Evolutionary conservation across 2,329 filamentous ascomycete genomes (phyloP).

Genomic region (Venturia nashicola): DNA sequence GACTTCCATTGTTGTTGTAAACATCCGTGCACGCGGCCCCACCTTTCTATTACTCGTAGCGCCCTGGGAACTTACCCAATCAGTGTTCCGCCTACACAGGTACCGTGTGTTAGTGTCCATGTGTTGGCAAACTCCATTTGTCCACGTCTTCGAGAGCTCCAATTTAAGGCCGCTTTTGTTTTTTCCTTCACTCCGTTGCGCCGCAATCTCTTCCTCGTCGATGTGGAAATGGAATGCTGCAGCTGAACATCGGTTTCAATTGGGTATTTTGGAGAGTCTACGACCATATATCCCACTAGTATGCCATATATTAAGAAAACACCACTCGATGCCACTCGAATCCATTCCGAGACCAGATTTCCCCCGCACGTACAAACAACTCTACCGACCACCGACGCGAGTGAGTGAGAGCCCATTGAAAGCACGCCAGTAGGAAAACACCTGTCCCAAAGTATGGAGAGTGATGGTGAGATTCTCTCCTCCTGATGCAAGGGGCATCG

Average conservation of each 20-base stretch:
- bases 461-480: not conserved
- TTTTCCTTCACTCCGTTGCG: not conserved
- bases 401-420: not conserved
- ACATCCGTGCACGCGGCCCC: not conserved
- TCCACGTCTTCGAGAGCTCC: not conserved
- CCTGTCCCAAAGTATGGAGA: not conserved
- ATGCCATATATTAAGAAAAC: not conserved
- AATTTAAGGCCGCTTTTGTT: not conserved
- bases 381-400: not conserved
- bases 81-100: not conserved
- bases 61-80: not conserved
- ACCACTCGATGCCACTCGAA: not conserved
- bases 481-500: not conserved
- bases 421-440: not conserved
- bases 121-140: not conserved
- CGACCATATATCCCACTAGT: not conserved
- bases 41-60: no score
- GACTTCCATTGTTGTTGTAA: not conserved
- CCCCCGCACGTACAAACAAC: not conserved
- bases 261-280: slow-evolving; percentile 6
- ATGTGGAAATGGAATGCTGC: not conserved
- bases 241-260: not conserved
- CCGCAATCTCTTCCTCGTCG: no score
- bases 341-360: not conserved
- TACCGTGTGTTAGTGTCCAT: no score